Conservation (phyloP, 2,329 filamentous ascomycete species). For the Neurospora crassa region DNA sequence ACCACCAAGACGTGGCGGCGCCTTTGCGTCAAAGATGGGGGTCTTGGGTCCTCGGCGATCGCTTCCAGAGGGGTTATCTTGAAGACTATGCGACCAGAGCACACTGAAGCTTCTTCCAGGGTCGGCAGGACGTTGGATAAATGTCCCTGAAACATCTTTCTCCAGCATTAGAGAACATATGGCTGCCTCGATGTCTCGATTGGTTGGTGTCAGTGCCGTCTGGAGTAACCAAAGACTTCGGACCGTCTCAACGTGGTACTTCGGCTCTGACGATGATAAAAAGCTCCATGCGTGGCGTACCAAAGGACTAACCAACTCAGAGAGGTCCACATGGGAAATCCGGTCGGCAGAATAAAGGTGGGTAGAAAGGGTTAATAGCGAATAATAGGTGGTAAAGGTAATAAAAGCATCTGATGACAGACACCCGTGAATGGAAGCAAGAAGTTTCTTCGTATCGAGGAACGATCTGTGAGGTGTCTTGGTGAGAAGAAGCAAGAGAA, state of each 20-base stretch:
- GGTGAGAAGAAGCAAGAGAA: conserved; percentile 48
- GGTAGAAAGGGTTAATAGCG: conserved; percentile 47
- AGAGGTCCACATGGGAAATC: conserved; percentile 43
- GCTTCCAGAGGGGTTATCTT: conserved; percentile 40
- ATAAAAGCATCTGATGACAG: conserved; percentile 30
- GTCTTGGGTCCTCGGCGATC: conserved; percentile 42
- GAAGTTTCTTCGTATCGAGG: conserved; percentile 37
- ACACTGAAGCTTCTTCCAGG: conserved; percentile 61
- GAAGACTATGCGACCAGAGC: conserved; percentile 72
- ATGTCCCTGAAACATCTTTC: conserved; percentile 36
- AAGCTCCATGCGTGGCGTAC: conserved; percentile 70
- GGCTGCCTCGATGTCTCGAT: conserved; percentile 71
- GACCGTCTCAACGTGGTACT: conserved; percentile 90
- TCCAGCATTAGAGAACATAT: conserved; percentile 61
- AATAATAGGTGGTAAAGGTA: conserved; percentile 47
- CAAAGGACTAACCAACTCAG: conserved; percentile 55
- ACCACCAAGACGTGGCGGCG: conserved; percentile 37
- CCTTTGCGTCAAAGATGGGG: conserved; percentile 26
- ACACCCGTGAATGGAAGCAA: conserved; percentile 41
- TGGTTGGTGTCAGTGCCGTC: conserved; percentile 52
- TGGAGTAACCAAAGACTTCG: conserved; percentile 82
- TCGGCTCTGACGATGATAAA: conserved; percentile 72
- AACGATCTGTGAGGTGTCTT: conserved; percentile 38
- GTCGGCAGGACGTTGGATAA: conserved; percentile 43
- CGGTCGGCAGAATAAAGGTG: conserved; percentile 46